These are phyloP conservation scores for Monosporascus sp. DNA, from an alignment of 2,329 filamentous ascomycete genomes.

Conservation along the genomic window DNA sequence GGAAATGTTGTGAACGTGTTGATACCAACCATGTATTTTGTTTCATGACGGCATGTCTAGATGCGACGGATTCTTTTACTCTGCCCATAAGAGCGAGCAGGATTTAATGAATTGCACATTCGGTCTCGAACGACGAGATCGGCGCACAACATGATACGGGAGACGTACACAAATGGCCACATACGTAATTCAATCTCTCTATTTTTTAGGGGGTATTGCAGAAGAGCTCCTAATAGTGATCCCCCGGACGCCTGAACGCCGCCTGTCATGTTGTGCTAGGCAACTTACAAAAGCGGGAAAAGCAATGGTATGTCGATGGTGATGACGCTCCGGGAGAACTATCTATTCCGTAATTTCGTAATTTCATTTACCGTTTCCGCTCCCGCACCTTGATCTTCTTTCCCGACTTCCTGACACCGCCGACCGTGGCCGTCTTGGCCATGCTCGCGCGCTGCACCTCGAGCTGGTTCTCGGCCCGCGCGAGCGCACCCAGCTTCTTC, in stretches of 20 bases:
- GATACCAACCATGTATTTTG: not conserved
- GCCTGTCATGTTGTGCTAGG: not conserved
- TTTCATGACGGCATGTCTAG: not conserved
- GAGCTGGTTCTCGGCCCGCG: constrained; percentile 51
- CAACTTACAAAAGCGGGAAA: too few relatives aligned
- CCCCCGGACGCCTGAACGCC: not conserved
- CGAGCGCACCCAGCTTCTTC: constrained; percentile 49
- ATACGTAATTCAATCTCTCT: too few relatives aligned
- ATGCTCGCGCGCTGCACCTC: constrained; percentile 57
- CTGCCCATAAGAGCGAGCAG: not conserved
- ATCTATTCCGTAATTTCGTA: too few relatives aligned
- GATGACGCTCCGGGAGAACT: too few relatives aligned
- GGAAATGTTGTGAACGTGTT: not conserved
- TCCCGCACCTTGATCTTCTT: constrained; percentile 58
- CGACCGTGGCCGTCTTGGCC: constrained; percentile 59
- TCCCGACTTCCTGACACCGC: constrained; percentile 53
- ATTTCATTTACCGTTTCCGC: constrained; percentile 47
- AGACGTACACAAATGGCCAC: too few relatives aligned
- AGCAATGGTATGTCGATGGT: too few relatives aligned
- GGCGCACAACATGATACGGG: too few relatives aligned
- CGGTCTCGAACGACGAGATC: too few relatives aligned
- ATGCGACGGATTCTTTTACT: not conserved
- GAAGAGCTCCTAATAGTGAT: not conserved
- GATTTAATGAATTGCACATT: not conserved
- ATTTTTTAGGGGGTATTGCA: not conserved